Conservation (phyloP, 2,329 filamentous ascomycete genomes). For the Penicillium olsonii region DNA sequence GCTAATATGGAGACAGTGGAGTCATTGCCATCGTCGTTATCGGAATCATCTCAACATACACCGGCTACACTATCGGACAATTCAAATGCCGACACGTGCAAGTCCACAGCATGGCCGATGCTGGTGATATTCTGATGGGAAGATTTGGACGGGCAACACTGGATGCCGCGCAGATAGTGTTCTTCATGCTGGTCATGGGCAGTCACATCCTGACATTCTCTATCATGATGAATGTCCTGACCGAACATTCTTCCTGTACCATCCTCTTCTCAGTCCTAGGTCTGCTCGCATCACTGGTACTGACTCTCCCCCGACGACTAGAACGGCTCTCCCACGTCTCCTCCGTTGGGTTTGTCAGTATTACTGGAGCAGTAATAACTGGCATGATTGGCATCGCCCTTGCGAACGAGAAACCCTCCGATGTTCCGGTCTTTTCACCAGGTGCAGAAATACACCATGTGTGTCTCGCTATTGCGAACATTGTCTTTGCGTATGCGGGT, state of each 20-base stretch:
- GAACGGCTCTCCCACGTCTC: constrained; percentile 61
- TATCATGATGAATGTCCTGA: constrained; percentile 65
- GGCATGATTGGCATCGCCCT: constrained; percentile 63
- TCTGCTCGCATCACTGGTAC: constrained; percentile 56
- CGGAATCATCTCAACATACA: constrained; percentile 57
- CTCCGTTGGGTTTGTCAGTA: constrained; percentile 61
- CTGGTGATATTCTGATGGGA: constrained; percentile 62
- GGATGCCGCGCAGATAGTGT: constrained; percentile 59
- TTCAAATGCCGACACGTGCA: constrained; percentile 57
- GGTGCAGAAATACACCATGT: constrained; percentile 51
- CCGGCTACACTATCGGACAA: constrained; percentile 58
- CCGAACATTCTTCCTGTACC: constrained; percentile 59
- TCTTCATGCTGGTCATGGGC: constrained; percentile 66
- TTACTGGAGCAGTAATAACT: constrained; percentile 62
- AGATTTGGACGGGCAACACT: constrained; percentile 60
- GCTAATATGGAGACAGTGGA: constrained; percentile 34
- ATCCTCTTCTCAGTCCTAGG: constrained; percentile 61
- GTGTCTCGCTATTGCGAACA: constrained; percentile 64
- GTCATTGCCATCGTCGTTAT: constrained; percentile 53
- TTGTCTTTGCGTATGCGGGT: constrained; percentile 67
- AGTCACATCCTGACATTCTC: constrained; percentile 68
- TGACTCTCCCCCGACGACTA: constrained; percentile 61
- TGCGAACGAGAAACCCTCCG: constrained; percentile 41
- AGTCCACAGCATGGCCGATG: constrained; percentile 67
- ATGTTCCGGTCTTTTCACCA: constrained; percentile 30